Conservation (phyloP, 73 alveolate species). For the Paraurostyla sp. region DNA sequence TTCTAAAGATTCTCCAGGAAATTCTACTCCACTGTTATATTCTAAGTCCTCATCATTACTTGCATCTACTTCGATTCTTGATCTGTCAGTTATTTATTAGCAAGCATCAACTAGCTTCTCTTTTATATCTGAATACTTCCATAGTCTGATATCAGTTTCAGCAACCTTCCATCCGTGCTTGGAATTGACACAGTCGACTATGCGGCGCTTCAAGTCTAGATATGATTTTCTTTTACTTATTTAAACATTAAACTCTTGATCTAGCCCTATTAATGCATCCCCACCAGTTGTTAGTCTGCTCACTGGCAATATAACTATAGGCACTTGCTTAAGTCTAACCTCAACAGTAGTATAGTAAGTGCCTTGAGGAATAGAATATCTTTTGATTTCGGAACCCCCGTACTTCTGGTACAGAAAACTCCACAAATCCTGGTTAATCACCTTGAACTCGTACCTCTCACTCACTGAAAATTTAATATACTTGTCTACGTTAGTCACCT, state of each 20-base stretch:
- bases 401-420: slow-evolving; percentile 10
- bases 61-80: slow-evolving; percentile 6
- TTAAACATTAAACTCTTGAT: slow-evolving; percentile 13
- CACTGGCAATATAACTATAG: neutral
- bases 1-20: slow-evolving; percentile 68
- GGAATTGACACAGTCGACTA: slow-evolving; percentile 22
- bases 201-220: slow-evolving; percentile 45
- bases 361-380: slow-evolving; percentile 39
- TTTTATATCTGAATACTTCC: slow-evolving; percentile 42
- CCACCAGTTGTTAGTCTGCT: neutral
- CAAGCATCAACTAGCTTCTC: slow-evolving; percentile 40
- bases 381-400: slow-evolving; percentile 61
- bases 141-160: slow-evolving; percentile 43
- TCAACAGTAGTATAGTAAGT: slow-evolving; percentile 50
- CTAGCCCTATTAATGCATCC: slow-evolving; percentile 5
- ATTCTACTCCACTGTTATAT: slow-evolving; percentile 57
- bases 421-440: slow-evolving; percentile 58
- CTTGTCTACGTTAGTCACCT: neutral
- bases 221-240: slow-evolving; percentile 13
- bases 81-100: neutral
- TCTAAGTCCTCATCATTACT: slow-evolving; percentile 27
- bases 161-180: neutral
- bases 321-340: slow-evolving; percentile 21
- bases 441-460: slow-evolving; percentile 20
- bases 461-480: neutral